These are phyloP conservation scores for Symbiodinium natans DNA, from an alignment of 73 alveolate genomes.

Conservation along the genomic window DNA sequence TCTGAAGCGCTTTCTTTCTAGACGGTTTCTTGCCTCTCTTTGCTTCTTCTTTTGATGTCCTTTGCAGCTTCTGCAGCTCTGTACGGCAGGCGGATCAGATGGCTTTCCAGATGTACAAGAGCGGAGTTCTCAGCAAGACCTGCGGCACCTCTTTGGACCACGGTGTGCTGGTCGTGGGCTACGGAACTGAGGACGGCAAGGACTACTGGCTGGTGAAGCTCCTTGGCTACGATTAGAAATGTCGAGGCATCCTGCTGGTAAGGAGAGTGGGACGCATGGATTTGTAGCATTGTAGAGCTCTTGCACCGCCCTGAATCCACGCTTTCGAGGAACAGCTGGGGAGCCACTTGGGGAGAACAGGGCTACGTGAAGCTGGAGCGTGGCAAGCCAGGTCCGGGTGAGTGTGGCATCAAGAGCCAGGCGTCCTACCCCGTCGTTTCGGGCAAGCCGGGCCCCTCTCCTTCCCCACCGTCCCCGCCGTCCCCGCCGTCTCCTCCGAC, in stretches of 20 bases:
- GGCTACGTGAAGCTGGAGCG: conserved; percentile 97
- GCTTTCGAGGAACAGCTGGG: conserved; percentile 96
- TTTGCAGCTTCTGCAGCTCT: too few species aligned
- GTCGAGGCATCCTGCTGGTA: too few species aligned
- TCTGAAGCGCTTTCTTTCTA: neutral
- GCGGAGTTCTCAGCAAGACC: conserved; percentile 42
- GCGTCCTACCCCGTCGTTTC: conserved; percentile 89
- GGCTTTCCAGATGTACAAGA: conserved; percentile 59
- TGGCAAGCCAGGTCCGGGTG: conserved; percentile 95
- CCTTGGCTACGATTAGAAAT: neutral
- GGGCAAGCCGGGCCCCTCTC: conserved; percentile 52
- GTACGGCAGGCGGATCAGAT: conserved; percentile 45
- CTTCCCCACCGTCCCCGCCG: conserved; percentile 71
- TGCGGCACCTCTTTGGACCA: conserved; percentile 96
- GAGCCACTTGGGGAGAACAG: conserved; percentile 94
- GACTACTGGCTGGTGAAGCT: conserved; percentile 11
- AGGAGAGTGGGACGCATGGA: neutral
- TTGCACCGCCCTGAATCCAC: too few species aligned
- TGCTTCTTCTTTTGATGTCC: too few species aligned
- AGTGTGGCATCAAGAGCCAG: conserved; percentile 93
- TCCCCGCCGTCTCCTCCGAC: conserved; percentile 91
- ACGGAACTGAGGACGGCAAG: conserved; percentile 28
- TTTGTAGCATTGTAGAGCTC: too few species aligned
- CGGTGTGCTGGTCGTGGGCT: conserved; percentile 69
- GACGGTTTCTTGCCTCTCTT: neutral